Percentiles rank a stretch among this genome's conserved stretches.
These are phyloP conservation scores for Boehmeria nivea DNA, from an alignment of 306 rosid species.

Conservation along the genomic window DNA sequence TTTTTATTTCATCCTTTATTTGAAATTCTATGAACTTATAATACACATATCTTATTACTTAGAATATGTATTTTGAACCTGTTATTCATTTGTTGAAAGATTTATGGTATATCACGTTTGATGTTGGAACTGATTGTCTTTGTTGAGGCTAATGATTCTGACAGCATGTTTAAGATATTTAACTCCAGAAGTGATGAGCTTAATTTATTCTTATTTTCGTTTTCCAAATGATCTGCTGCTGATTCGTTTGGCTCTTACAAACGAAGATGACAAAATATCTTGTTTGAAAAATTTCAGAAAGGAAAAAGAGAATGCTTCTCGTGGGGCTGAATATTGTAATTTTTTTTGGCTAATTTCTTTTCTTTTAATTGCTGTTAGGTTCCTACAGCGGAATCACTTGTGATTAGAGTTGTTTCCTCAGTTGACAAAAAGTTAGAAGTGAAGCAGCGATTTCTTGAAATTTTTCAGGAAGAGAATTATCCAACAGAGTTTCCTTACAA, in stretches of 20 bases:
- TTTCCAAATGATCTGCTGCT: no score
- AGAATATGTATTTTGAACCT: not conserved
- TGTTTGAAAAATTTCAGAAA: not conserved
- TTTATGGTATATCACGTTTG: no score
- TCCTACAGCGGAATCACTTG: constrained; percentile 87
- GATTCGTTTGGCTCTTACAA: no score
- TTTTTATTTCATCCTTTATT: not conserved
- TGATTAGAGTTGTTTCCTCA: constrained; percentile 88
- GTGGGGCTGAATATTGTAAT: not conserved
- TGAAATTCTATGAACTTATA: not conserved
- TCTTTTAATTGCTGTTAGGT: constrained; percentile 49
- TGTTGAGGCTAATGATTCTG: no score
- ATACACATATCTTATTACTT: not conserved
- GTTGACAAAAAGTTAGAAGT: constrained; percentile 98
- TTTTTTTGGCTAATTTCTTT: constrained; percentile 11
- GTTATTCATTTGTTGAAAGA: no score
- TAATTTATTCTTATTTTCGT: no score
- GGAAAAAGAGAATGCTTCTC: not conserved
- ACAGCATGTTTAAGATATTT: no score
- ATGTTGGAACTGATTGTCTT: no score
- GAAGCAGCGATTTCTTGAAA: constrained; percentile 85
- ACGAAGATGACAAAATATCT: no score
- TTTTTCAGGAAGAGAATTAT: constrained; percentile 92
- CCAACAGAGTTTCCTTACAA: constrained; percentile 93
- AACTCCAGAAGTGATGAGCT: no score